Base-by-base conservation (phyloP, 1,139 yeast genomes). In the Yamadazyma atlantica region DNA sequence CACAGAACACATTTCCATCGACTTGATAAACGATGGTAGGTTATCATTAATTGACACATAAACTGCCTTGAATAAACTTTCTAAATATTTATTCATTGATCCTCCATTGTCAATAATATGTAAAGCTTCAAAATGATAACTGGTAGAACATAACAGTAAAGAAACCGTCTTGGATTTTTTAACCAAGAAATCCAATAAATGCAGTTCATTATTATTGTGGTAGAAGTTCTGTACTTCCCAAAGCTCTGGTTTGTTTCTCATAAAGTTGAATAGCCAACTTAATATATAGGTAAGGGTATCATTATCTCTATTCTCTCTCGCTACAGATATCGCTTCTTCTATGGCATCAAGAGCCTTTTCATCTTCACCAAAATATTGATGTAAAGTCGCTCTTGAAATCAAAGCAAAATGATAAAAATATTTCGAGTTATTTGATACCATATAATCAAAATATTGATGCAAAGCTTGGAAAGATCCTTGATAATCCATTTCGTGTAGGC, bases 271-370 rank as follows among this genome's bases (percentile, higher is more conserved):
- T 1, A 88, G 66, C 95, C 96, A 87, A 7, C 90, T 75, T 33
- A 88, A 64, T n/a, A 89, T 75, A 48, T 81, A 82, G 12, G 88
- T 84, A 29, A 89, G 66, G 14, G 95, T 86, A 10, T 73, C 66
- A 42, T 78, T 72, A 56, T 89, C 96, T 46, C 81, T 82, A 50
- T 85, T 83, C 52, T 89, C 96, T 49, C 97, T 67, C 0, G 96
- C 96, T 2, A 89, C 90, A 3, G 86, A 72, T 3, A 89, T 84
- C 0, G 97, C 94, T 54, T 89, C 97, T 47, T 85, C 88, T 4
- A 89, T 85, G 0, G 95, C 85, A 47, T 82, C 74, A 12, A 86
- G 60, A 0, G 96, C 95, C 46, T 86, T 87, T 19, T 73, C 75
- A 45, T 80, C 80, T 47, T 85, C 85, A 25, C 85, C 82, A 59